Percentiles rank a stretch among this genome's conserved stretches.
These are phyloP conservation scores for Solanum neorickii DNA, from an alignment of 257 asterid species.

Conservation along the genomic window DNA sequence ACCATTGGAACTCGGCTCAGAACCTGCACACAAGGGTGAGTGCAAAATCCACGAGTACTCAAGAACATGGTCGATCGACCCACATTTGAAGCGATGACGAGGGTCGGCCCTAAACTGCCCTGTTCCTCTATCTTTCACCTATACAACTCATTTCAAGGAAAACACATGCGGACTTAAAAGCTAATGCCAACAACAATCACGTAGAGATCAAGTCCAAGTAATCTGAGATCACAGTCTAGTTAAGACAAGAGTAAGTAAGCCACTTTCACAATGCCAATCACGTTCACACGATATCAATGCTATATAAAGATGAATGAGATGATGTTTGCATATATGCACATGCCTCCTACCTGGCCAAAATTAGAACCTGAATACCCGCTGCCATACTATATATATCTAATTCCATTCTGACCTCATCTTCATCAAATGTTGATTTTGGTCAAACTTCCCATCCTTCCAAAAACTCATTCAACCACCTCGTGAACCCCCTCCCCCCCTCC, in stretches of 20 bases:
- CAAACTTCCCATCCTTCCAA: neutral
- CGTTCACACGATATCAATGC: neutral
- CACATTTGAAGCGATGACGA: neutral
- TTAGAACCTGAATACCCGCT: neutral
- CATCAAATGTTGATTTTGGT: neutral
- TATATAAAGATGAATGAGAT: neutral
- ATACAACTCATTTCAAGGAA: neutral
- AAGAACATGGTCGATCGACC: neutral
- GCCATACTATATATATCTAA: neutral
- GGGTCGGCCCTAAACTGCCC: neutral
- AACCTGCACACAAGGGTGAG: neutral
- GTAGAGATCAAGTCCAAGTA: neutral
- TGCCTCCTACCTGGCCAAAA: neutral
- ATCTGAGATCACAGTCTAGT: neutral
- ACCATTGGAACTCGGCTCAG: neutral
- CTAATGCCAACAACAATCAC: neutral
- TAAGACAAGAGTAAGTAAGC: neutral
- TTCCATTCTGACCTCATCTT: neutral
- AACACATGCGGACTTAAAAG: neutral
- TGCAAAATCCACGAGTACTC: neutral
- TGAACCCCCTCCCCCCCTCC: too few relatives aligned
- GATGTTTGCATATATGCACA: neutral
- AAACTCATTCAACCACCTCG: neutral
- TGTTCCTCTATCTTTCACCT: neutral
- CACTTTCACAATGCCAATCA: neutral